phyloP scores from a whole-genome alignment of 768 basidiomycete genomes.

The Mycena metata region DNA sequence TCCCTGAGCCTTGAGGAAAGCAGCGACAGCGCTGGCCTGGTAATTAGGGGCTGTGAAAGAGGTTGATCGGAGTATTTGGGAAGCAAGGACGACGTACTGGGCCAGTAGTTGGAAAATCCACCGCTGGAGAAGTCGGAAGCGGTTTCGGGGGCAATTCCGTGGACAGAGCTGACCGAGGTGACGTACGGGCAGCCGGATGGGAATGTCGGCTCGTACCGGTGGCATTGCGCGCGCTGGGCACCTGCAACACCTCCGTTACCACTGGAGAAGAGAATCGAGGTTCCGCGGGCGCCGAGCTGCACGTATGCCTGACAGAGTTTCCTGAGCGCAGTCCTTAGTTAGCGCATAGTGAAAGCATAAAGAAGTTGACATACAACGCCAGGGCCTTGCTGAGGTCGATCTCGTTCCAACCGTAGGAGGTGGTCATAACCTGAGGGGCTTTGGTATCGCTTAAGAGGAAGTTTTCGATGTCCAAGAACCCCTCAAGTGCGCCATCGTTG shows the following conservation, averaged over 20 bases:
- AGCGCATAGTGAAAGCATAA: not conserved
- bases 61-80: too few relatives aligned
- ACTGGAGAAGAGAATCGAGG: slow-evolving; percentile 57
- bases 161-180: slow-evolving; percentile 32
- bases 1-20: slow-evolving; percentile 30
- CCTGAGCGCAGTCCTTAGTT: not conserved
- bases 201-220: slow-evolving; percentile 30
- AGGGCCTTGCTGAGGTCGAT: slow-evolving; percentile 54
- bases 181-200: slow-evolving; percentile 35
- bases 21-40: slow-evolving; percentile 21
- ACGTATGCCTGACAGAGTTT: slow-evolving; percentile 51
- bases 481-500: slow-evolving; percentile 43
- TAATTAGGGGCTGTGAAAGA: too few relatives aligned
- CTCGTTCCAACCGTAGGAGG: slow-evolving; percentile 77
- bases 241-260: slow-evolving; percentile 61
- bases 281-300: slow-evolving; percentile 61
- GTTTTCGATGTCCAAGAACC: slow-evolving; percentile 75
- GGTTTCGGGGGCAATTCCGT: slow-evolving; percentile 28
- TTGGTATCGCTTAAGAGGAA: slow-evolving; percentile 59
- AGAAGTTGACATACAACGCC: slow-evolving; percentile 13
- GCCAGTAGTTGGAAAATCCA: slow-evolving; percentile 35
- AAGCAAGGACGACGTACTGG: slow-evolving; percentile 22
- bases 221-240: slow-evolving; percentile 32
- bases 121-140: slow-evolving; percentile 33
- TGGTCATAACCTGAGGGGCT: slow-evolving; percentile 71